Base-by-base conservation (phyloP, 768 basidiomycete genomes). In the Mycena indigotica region DNA sequence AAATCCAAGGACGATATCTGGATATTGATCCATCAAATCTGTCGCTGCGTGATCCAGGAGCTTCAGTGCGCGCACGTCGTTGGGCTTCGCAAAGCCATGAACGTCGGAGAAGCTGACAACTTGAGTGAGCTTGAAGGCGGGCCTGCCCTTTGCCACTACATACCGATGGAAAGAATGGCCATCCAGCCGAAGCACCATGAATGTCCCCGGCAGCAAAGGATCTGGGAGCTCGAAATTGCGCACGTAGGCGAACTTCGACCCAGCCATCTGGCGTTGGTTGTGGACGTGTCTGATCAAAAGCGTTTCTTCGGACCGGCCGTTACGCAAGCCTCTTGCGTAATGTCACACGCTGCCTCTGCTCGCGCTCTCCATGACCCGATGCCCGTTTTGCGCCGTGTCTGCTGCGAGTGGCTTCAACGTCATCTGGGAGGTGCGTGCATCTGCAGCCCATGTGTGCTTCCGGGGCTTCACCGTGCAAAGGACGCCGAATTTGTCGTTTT, bases 81-180 rank as follows among this genome's bases (percentile, higher is more conserved):
- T 99, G 1, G 97, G 97, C 67, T 98, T 99, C 5, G 73, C 69
- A 68, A 98, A 98, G 0, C 69, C 69, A 67, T 99, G 95, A 24
- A 78, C 77, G 15, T 92, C 90, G 1, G 95, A 89, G 68, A 99
- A 93, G 48, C 94, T 96, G 32, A 8, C 32, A 35, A 35, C 32
- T 8, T 63, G 35, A 40, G 6, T 28, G 41, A 55, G 26, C 50
- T 5, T 15, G 24, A 50, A 44, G 13, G 23, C 28, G 46, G 51
- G 24, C 13, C 15, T 12, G 21, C 15, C 23, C 4, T 25, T 6
- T 6, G 25, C 13, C 5, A 5, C 21, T 66, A 52, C 15, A 8
- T 60, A 95, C 95, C 88, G 85, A 74, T 98, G 95, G 68, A 99
- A 99, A 0, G 89, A 85, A 65, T 93, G 92, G 1, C 97, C 97